Percentiles rank a stretch among this genome's conserved stretches.
Evolutionary conservation across 306 rosid genomes (phyloP).

Genomic region (Trifolium subterraneum): DNA sequence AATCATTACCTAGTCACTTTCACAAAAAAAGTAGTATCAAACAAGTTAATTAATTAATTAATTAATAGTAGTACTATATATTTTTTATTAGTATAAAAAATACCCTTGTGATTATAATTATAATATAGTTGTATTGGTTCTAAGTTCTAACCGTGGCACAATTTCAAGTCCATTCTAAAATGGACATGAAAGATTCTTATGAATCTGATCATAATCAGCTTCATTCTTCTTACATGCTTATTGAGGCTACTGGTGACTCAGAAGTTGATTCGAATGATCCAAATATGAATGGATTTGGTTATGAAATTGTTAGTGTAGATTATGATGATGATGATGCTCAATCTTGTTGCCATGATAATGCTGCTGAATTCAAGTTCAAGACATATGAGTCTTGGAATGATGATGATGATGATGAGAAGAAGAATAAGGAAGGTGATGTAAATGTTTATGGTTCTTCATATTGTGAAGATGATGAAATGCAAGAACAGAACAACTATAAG

Average conservation of each 20-base stretch:
- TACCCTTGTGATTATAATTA: neutral
- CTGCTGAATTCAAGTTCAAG: slow-evolving; percentile 39
- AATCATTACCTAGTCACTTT: slow-evolving; percentile 35
- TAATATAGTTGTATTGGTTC: neutral
- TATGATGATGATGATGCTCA: slow-evolving; percentile 70
- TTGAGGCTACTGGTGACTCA: slow-evolving; percentile 87
- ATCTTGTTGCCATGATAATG: slow-evolving; percentile 67
- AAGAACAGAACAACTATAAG: slow-evolving; percentile 50
- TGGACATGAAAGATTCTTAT: slow-evolving; percentile 40
- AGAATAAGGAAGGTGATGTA: slow-evolving; percentile 17
- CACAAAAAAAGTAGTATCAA: slow-evolving; percentile 22
- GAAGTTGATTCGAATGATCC: slow-evolving; percentile 52
- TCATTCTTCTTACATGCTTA: slow-evolving; percentile 58
- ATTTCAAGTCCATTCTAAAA: slow-evolving; percentile 16
- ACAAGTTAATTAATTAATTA: slow-evolving; percentile 22
- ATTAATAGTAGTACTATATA: neutral
- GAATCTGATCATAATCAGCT: slow-evolving; percentile 40
- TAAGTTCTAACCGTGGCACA: neutral
- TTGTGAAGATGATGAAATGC: slow-evolving; percentile 46
- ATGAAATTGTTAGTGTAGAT: slow-evolving; percentile 36
- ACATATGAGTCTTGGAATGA: slow-evolving; percentile 32
- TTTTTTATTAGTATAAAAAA: neutral
- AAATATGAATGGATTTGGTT: neutral
- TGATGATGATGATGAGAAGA: slow-evolving; percentile 35
- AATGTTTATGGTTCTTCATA: slow-evolving; percentile 40